These are phyloP conservation scores for Fagopyrum esculentum DNA, from an alignment of 148 eudicot genomes.

Conservation along the genomic window DNA sequence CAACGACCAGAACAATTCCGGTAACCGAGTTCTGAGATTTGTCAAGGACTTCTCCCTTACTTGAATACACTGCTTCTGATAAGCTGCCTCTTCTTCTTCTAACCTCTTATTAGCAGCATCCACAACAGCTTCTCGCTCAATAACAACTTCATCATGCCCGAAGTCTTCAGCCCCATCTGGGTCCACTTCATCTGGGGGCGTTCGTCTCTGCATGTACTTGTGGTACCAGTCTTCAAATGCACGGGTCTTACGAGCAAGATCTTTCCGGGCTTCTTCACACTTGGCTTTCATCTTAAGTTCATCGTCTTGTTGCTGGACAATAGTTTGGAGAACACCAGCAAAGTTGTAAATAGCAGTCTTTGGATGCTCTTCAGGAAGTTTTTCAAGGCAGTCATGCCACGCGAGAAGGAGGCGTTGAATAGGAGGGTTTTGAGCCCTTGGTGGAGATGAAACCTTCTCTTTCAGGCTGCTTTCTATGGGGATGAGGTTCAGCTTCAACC, in stretches of 20 bases:
- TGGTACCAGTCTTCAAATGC: slow-evolving; percentile 61
- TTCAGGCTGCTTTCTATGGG: slow-evolving; percentile 79
- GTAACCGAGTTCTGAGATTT: slow-evolving; percentile 57
- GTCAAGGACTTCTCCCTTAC: slow-evolving; percentile 76
- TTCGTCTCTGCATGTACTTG: slow-evolving; percentile 51
- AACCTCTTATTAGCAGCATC: slow-evolving; percentile 51
- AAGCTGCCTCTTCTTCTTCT: slow-evolving; percentile 57
- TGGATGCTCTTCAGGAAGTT: slow-evolving; percentile 75
- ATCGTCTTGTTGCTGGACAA: slow-evolving; percentile 61
- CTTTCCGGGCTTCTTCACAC: slow-evolving; percentile 60
- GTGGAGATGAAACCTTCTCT: slow-evolving; percentile 83
- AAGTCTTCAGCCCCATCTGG: slow-evolving; percentile 24
- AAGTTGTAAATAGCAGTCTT: slow-evolving; percentile 57
- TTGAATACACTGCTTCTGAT: slow-evolving; percentile 48
- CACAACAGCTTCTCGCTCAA: slow-evolving; percentile 37
- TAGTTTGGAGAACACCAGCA: slow-evolving; percentile 51
- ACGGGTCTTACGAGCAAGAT: slow-evolving; percentile 39
- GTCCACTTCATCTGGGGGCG: slow-evolving; percentile 35
- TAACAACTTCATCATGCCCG: slow-evolving; percentile 31
- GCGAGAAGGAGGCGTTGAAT: slow-evolving; percentile 58
- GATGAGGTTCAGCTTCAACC: slow-evolving; percentile 78
- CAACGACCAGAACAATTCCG: slow-evolving; percentile 64
- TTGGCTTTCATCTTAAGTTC: slow-evolving; percentile 56
- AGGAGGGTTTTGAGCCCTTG: slow-evolving; percentile 58
- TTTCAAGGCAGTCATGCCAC: slow-evolving; percentile 75